Evolutionary conservation across 163 green algal genomes (phyloP).

Genomic region (Chloroidium sp.): DNA sequence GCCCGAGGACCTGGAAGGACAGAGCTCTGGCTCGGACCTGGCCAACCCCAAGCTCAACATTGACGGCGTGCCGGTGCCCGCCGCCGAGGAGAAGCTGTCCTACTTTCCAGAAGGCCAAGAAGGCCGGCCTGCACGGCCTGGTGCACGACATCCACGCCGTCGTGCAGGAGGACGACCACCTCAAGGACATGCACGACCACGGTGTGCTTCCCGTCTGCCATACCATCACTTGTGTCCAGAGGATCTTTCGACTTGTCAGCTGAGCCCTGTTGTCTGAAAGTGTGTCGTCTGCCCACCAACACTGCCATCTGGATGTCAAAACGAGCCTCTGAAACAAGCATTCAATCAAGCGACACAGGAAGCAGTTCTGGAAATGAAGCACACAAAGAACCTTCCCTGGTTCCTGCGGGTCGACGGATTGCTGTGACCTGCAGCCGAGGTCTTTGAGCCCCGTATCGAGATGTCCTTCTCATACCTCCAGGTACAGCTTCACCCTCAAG

Average conservation of each 20-base stretch:
- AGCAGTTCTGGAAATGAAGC: too few species aligned
- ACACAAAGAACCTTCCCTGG: too few species aligned
- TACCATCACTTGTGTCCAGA: too few species aligned
- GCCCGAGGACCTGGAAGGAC: not conserved
- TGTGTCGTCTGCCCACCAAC: too few species aligned
- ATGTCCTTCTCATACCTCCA: slow-evolving; percentile 27
- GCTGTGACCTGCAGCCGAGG: slow-evolving; percentile 14
- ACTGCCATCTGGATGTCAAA: too few species aligned
- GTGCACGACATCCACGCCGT: slow-evolving; percentile 36
- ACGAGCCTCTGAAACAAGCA: too few species aligned
- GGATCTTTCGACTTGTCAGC: too few species aligned
- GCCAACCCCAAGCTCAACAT: not conserved
- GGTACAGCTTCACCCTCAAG: slow-evolving; percentile 11
- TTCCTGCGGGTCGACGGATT: too few species aligned
- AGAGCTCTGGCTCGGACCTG: not conserved
- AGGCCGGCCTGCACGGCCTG: slow-evolving; percentile 10
- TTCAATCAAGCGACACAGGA: too few species aligned
- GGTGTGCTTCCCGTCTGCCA: not conserved
- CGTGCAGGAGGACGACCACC: slow-evolving; percentile 32
- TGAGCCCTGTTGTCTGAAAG: too few species aligned
- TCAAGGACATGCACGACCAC: slow-evolving; percentile 28
- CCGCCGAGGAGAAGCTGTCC: not conserved
- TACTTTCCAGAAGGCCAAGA: not conserved
- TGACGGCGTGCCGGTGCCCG: not conserved
- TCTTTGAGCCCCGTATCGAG: slow-evolving; percentile 40